phyloP scores from a whole-genome alignment of 2,329 filamentous ascomycete genomes.

The Hyphodiscus sp. region DNA sequence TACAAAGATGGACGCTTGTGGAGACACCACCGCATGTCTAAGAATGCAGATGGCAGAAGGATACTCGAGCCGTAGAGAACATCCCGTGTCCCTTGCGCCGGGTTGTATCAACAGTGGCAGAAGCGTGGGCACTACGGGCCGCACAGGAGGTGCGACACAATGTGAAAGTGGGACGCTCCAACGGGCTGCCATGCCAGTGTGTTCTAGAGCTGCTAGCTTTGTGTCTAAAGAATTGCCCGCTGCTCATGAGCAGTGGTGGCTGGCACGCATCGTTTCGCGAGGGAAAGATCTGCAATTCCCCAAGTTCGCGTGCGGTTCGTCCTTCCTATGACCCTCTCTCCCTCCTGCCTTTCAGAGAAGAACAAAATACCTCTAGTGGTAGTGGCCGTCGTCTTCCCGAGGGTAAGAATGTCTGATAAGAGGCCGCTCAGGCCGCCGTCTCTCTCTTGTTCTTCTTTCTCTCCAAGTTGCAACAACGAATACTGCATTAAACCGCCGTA shows the following conservation, averaged over 20 bases:
- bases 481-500: neutral
- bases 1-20: slow-evolving; percentile 1
- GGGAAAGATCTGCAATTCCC: neutral
- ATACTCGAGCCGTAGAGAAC: neutral
- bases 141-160: neutral
- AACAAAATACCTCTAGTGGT: neutral
- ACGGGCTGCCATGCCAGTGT: neutral
- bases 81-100: slow-evolving; percentile 6
- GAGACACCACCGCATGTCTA: neutral
- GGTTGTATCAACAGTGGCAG: slow-evolving; percentile 4
- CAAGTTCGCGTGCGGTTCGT: neutral
- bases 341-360: neutral
- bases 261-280: neutral
- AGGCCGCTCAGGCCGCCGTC: neutral
- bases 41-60: slow-evolving; percentile 1
- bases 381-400: neutral
- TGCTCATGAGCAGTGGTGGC: neutral
- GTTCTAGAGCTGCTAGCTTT: neutral
- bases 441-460: neutral
- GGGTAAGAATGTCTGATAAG: neutral
- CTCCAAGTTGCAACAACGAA: neutral
- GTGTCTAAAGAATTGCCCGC: neutral
- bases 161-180: neutral
- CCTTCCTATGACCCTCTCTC: neutral
- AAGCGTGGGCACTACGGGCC: slow-evolving; percentile 2